These are phyloP conservation scores for Panicum virgatum DNA, from an alignment of 202 grass and related monocot genomes.

Conservation along the genomic window DNA sequence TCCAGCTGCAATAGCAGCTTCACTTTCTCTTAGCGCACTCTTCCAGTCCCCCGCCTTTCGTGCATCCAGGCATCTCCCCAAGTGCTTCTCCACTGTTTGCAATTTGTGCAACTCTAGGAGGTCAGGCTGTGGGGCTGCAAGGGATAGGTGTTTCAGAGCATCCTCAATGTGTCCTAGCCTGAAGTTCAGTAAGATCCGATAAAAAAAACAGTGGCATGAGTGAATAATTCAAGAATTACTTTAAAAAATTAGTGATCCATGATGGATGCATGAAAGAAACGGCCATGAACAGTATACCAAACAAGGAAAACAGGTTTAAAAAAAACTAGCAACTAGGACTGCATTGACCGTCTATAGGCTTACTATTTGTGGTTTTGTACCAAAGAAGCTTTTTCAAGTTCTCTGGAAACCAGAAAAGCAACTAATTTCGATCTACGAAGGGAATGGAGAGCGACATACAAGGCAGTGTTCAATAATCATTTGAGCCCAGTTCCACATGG, in stretches of 20 bases:
- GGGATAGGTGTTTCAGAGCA: conserved; percentile 75
- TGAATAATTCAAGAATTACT: background rate
- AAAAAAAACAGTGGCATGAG: conserved; percentile 8
- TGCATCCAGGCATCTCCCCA: conserved; percentile 73
- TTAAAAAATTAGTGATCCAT: background rate
- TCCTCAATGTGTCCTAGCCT: conserved; percentile 88
- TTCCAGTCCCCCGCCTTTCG: conserved; percentile 84
- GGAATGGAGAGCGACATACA: conserved; percentile 13
- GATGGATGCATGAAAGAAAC: background rate
- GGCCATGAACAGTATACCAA: background rate
- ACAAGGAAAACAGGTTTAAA: background rate
- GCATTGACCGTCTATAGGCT: conserved; percentile 8
- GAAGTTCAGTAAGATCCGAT: conserved; percentile 38
- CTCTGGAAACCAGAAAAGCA: conserved; percentile 21
- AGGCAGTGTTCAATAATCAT: conserved; percentile 28
- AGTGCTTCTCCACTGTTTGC: conserved; percentile 81
- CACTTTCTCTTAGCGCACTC: conserved; percentile 61
- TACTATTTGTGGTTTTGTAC: conserved; percentile 26
- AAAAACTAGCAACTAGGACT: conserved; percentile 7
- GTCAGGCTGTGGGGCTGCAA: conserved; percentile 64
- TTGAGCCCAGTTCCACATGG: conserved; percentile 28
- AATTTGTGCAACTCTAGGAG: conserved; percentile 75
- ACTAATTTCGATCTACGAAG: background rate
- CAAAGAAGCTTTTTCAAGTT: conserved; percentile 32
- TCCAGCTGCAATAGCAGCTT: conserved; percentile 78